Percentiles rank a stretch among this genome's conserved stretches.
phyloP scores from a whole-genome alignment of 305 asterid species.

The Nicotiana rustica region DNA sequence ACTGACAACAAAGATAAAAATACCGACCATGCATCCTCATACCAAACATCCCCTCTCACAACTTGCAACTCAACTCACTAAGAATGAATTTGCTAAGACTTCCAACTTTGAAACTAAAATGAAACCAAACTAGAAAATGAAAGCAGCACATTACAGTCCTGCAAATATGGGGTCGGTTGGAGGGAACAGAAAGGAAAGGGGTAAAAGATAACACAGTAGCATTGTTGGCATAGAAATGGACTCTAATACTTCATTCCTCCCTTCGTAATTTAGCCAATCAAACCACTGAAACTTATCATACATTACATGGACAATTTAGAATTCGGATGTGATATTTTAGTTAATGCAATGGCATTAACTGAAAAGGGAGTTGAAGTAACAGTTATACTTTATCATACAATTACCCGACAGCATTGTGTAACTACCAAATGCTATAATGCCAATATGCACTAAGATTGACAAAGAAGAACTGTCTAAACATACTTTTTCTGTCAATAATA shows the following conservation, averaged over 20 bases:
- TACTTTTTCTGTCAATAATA: not conserved
- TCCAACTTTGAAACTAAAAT: not conserved
- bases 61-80: not conserved
- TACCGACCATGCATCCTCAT: not conserved
- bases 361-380: not conserved
- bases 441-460: not conserved
- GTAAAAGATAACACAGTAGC: not conserved
- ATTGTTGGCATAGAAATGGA: not conserved
- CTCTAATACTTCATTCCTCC: not conserved
- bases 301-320: not conserved
- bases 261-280: not conserved
- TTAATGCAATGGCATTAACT: not conserved
- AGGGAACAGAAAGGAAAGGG: not conserved
- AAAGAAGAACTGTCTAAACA: not conserved
- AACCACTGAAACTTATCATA: not conserved
- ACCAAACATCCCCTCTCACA: not conserved
- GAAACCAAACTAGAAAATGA: not conserved
- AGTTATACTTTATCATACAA: slow-evolving; percentile 22
- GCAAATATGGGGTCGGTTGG: not conserved
- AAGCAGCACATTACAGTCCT: not conserved
- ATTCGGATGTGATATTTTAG: not conserved
- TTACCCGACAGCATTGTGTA: not conserved
- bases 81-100: not conserved
- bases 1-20: too few relatives aligned
- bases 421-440: not conserved